phyloP scores from a whole-genome alignment of 2,329 filamentous ascomycete species.

The Alternaria alternata region DNA sequence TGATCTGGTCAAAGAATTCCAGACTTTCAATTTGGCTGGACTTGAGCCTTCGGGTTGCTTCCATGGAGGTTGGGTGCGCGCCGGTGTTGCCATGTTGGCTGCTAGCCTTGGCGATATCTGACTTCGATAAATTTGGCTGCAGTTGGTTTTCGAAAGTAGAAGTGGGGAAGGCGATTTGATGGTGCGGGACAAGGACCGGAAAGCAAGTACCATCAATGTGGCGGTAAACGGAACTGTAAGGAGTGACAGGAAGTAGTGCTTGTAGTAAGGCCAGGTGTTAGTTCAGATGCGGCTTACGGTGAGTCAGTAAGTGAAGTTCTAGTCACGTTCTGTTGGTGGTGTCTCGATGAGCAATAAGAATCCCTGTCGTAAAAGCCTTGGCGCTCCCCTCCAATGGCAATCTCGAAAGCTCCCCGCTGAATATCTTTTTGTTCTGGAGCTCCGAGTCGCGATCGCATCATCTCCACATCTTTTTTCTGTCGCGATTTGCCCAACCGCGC shows the following conservation, averaged over 20 bases:
- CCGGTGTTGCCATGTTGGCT: constrained; percentile 45
- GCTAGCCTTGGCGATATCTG: constrained; percentile 13
- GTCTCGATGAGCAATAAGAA: constrained; percentile 3
- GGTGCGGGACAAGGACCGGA: constrained; percentile 36
- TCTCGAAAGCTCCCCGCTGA: constrained; percentile 36
- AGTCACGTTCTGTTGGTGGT: constrained; percentile 22
- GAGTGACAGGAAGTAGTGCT: constrained; percentile 25
- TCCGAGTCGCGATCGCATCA: constrained; percentile 8
- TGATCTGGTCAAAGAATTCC: constrained; percentile 79
- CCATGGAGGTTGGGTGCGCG: constrained; percentile 52
- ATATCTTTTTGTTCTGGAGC: constrained; percentile 21
- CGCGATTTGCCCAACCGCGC: background rate
- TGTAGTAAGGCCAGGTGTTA: constrained; percentile 23
- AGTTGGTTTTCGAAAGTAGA: constrained; percentile 23
- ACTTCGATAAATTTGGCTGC: constrained; percentile 13
- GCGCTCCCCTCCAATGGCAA: constrained; percentile 37
- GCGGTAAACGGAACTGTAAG: constrained; percentile 19
- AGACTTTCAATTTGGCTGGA: constrained; percentile 71
- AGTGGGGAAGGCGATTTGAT: constrained; percentile 36
- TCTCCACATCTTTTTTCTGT: constrained; percentile 1
- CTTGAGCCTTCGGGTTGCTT: constrained; percentile 48
- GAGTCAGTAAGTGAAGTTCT: constrained; percentile 31
- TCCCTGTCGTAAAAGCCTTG: constrained; percentile 35
- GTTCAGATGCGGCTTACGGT: constrained; percentile 22
- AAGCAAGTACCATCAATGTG: constrained; percentile 46